These are phyloP conservation scores for Novymonas esmeraldas DNA, from an alignment of 208 protist species.

Conservation along the genomic window DNA sequence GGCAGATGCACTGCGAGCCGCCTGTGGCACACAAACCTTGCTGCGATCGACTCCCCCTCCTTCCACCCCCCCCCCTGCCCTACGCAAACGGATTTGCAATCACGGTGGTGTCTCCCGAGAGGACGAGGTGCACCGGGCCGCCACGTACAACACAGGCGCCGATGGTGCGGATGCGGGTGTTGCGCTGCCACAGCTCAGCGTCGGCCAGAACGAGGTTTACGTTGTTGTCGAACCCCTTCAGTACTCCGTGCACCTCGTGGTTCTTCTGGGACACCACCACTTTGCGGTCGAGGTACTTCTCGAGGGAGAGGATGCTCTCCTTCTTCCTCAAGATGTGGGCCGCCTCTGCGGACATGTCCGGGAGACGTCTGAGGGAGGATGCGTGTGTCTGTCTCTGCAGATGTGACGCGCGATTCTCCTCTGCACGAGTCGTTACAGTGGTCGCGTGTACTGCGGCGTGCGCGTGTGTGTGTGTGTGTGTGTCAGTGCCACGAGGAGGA, in stretches of 20 bases:
- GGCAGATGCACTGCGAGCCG: too few species aligned
- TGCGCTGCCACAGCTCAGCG: conserved; percentile 60
- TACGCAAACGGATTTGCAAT: conserved; percentile 40
- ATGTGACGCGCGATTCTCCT: too few species aligned
- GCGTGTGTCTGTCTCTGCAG: too few species aligned
- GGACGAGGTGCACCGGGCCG: conserved; percentile 53
- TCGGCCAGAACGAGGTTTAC: conserved; percentile 80
- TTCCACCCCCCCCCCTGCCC: too few species aligned
- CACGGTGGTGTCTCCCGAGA: conserved; percentile 62
- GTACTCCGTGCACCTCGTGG: conserved; percentile 62
- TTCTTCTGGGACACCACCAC: conserved; percentile 46
- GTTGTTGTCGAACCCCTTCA: conserved; percentile 92
- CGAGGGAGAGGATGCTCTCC: conserved; percentile 69
- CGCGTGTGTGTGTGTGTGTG: background rate
- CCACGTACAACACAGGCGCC: conserved; percentile 79
- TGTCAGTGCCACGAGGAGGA: background rate
- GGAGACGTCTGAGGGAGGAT: background rate
- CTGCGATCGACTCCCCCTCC: too few species aligned
- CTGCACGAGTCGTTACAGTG: too few species aligned
- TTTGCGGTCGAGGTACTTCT: conserved; percentile 81
- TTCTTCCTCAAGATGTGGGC: conserved; percentile 84
- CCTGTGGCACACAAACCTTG: too few species aligned
- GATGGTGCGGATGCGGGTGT: conserved; percentile 47
- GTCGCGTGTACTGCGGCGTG: background rate
- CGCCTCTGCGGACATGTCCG: conserved; percentile 60